Evolutionary conservation across 208 protist genomes (phyloP), one percentile per base, ranked within the genome.

Genomic region (Trypanosoma platydactyli): DNA sequence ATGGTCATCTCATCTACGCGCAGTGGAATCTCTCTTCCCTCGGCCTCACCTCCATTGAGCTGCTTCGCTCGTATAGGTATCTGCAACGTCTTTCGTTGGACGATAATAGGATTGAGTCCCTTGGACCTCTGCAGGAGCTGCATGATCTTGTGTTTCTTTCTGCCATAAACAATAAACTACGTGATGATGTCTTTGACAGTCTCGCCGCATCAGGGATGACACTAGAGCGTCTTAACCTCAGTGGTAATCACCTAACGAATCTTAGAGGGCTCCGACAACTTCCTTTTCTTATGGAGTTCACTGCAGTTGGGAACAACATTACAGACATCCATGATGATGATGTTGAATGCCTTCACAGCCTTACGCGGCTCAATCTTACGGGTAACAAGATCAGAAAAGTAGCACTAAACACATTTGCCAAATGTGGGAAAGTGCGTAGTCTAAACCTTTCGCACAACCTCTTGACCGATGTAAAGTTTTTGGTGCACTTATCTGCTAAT

Each of bases 1-100:
- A 76, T 25, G 86, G 86, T 24, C 62, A 77, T 33, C 60, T 95
- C 29, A 79, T 90, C 12, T 88, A 81, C 65, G 89, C 77, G 16
- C 48, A 55, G 9, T 83, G 72, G 45, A 54, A 68, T 27, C 74
- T 95, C 40, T 25, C 40, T 5, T 50, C 61, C 0, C 46, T 58
- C 15, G 9, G 41, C 11, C 76, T 95, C 51, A 69, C 41, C 5
- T 64, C 73, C 27, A 75, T 93, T 25, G 54, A 71, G 6, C 48
- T 67, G 15, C 51, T 95, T 7, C 61, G 66, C 33, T 50, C 44
- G 0, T 95, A 83, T 58, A 48, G 42, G n/a, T 79, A 88, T 62
- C 63, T 95, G 11, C 89, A 95, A 62, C 79, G 76, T 18, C 45
- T 95, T 13, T 75, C 64, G 24, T 57, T 94, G 6, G 77, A 92